These are phyloP conservation scores for Talaromyces sp. DNA, from an alignment of 2,329 filamentous ascomycete species.

Conservation along the genomic window DNA sequence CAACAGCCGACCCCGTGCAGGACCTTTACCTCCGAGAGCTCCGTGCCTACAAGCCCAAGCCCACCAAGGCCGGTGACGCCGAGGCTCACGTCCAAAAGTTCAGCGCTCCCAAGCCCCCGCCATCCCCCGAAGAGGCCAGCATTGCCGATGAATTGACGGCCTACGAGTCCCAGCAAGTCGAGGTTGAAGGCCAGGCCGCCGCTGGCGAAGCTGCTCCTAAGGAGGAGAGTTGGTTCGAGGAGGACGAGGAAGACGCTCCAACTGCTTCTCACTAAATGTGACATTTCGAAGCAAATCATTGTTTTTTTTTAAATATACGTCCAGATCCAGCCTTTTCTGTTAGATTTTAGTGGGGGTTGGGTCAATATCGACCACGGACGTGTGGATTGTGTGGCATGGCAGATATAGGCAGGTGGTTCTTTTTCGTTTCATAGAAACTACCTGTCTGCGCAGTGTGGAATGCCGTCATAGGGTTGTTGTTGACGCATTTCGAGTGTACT, in stretches of 20 bases:
- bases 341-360: background rate
- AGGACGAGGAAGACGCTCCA: conserved; percentile 52
- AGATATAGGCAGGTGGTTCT: background rate
- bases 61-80: conserved; percentile 78
- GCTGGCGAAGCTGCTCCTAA: conserved; percentile 56
- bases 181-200: conserved; percentile 81
- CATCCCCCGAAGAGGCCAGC: conserved; percentile 89
- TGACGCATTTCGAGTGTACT: background rate
- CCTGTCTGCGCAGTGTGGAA: background rate
- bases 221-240: conserved; percentile 76
- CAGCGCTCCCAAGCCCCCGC: conserved; percentile 69
- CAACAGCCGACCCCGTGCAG: conserved; percentile 87
- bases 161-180: conserved; percentile 90
- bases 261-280: conserved; percentile 37
- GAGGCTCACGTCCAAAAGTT: conserved; percentile 91
- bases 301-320: background rate
- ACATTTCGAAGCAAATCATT: background rate
- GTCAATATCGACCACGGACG: background rate
- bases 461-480: background rate
- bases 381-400: background rate
- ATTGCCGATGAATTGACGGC: conserved; percentile 86
- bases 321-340: background rate
- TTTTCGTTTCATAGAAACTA: background rate
- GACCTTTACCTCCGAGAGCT: conserved; percentile 96
- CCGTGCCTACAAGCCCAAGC: conserved; percentile 84